These are phyloP conservation scores for Pistacia integerrima DNA, from an alignment of 345 rosid species.

Conservation along the genomic window DNA sequence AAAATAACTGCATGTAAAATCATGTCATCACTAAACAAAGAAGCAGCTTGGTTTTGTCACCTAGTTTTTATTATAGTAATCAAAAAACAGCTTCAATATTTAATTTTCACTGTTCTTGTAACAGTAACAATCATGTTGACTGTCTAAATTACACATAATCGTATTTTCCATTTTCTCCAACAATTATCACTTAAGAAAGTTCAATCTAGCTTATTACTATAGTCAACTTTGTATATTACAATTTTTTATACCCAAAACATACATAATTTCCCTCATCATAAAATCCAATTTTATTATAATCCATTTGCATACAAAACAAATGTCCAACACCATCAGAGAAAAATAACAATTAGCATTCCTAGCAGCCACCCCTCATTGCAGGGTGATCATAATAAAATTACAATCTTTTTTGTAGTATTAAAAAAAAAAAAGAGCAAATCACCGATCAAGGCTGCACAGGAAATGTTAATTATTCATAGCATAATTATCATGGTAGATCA, in stretches of 20 bases:
- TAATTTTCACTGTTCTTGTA: not conserved
- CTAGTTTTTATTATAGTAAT: too few relatives aligned
- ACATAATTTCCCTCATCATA: not conserved
- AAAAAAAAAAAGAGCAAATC: not conserved
- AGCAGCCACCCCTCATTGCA: not conserved
- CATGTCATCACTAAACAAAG: not conserved
- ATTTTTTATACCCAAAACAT: not conserved
- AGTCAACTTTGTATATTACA: not conserved
- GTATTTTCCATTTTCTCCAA: not conserved
- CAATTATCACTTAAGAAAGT: too few relatives aligned
- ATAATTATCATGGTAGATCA: not conserved
- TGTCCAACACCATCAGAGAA: not conserved
- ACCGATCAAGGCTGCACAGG: not conserved
- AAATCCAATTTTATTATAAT: not conserved
- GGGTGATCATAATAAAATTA: too few relatives aligned
- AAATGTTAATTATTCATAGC: not conserved
- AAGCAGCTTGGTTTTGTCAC: not conserved
- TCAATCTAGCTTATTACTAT: not conserved
- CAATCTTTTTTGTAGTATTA: too few relatives aligned
- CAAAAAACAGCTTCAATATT: not conserved
- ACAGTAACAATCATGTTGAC: not conserved
- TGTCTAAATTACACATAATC: not conserved
- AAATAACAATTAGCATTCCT: not conserved
- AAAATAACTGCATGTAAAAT: not conserved
- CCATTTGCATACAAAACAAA: not conserved